Conservation (phyloP, 139 green algal genomes). For the Chlamydomonas incerta region DNA sequence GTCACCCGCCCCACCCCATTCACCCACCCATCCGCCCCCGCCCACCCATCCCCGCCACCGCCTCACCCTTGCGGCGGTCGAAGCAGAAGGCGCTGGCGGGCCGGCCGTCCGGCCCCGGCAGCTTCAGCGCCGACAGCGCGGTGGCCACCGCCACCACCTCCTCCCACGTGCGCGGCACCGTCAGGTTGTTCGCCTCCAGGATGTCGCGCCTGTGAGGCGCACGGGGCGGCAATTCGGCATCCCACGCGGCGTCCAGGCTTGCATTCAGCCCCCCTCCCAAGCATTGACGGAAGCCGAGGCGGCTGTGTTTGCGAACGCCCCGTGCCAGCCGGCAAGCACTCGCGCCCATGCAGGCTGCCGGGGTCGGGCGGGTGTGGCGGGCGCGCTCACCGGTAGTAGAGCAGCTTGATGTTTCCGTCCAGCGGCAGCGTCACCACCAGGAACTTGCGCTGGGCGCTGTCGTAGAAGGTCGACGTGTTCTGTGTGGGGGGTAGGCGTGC, state of each 20-base stretch:
- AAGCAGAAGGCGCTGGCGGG: slow-evolving; percentile 49
- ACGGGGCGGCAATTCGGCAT: no score
- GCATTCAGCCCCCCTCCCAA: no score
- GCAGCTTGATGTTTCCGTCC: slow-evolving; percentile 46
- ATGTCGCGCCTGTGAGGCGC: slow-evolving; percentile 27
- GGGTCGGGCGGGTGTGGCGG: no score
- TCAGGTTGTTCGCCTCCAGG: slow-evolving; percentile 20
- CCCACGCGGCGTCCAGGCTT: no score
- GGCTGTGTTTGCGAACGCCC: no score
- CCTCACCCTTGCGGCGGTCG: slow-evolving; percentile 37
- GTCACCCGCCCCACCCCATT: no score
- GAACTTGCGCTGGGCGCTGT: slow-evolving; percentile 15
- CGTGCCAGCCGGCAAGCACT: no score
- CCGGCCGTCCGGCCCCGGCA: slow-evolving; percentile 44
- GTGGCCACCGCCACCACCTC: slow-evolving; percentile 37
- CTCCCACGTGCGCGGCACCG: slow-evolving; percentile 50
- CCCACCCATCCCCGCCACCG: no score
- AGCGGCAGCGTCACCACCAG: slow-evolving; percentile 46
- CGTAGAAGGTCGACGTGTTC: slow-evolving; percentile 36
- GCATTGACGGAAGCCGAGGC: no score
- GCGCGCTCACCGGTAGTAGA: slow-evolving; percentile 57
- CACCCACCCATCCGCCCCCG: no score
- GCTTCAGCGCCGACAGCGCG: background rate
- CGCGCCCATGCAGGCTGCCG: no score
- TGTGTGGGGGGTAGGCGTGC: no score